Conservation (phyloP, 1,284 basidiomycete genomes). For the Moesziomyces sp. region DNA sequence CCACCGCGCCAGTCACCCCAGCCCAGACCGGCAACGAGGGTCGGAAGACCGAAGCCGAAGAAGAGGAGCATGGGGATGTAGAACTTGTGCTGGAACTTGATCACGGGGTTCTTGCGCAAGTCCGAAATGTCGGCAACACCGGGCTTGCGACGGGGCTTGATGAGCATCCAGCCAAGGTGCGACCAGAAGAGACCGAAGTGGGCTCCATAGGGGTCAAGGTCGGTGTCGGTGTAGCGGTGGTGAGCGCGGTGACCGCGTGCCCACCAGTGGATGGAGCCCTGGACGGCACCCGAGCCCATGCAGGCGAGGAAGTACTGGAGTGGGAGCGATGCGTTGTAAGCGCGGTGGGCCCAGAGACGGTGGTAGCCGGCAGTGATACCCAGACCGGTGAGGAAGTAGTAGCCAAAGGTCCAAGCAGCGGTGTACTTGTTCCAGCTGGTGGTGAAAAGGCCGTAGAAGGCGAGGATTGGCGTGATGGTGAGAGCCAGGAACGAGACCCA, state of each 20-base stretch:
- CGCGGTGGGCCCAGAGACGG: slow-evolving; percentile 65
- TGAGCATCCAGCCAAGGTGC: slow-evolving; percentile 67
- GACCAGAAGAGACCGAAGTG: slow-evolving; percentile 66
- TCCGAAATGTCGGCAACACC: slow-evolving; percentile 66
- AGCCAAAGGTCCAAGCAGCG: slow-evolving; percentile 50
- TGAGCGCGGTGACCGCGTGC: slow-evolving; percentile 67
- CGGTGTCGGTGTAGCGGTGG: slow-evolving; percentile 68
- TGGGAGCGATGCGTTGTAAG: slow-evolving; percentile 59
- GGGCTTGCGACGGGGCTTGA: slow-evolving; percentile 66
- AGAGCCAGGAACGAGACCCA: slow-evolving; percentile 66
- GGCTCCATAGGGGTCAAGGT: slow-evolving; percentile 67
- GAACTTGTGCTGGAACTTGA: slow-evolving; percentile 66
- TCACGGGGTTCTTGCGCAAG: slow-evolving; percentile 63
- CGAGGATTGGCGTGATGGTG: slow-evolving; percentile 58
- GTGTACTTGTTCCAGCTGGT: slow-evolving; percentile 54
- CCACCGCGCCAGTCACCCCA: slow-evolving; percentile 67
- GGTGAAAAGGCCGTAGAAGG: slow-evolving; percentile 61
- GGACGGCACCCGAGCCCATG: slow-evolving; percentile 64
- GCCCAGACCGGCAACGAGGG: slow-evolving; percentile 65
- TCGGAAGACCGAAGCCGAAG: slow-evolving; percentile 64
- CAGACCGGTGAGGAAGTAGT: slow-evolving; percentile 66
- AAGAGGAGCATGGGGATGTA: slow-evolving; percentile 66
- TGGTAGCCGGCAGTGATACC: slow-evolving; percentile 66
- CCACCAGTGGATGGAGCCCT: slow-evolving; percentile 68
- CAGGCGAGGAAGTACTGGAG: slow-evolving; percentile 64